phyloP scores from a whole-genome alignment of 2,329 filamentous ascomycete species.

The Sporothrix inflata region DNA sequence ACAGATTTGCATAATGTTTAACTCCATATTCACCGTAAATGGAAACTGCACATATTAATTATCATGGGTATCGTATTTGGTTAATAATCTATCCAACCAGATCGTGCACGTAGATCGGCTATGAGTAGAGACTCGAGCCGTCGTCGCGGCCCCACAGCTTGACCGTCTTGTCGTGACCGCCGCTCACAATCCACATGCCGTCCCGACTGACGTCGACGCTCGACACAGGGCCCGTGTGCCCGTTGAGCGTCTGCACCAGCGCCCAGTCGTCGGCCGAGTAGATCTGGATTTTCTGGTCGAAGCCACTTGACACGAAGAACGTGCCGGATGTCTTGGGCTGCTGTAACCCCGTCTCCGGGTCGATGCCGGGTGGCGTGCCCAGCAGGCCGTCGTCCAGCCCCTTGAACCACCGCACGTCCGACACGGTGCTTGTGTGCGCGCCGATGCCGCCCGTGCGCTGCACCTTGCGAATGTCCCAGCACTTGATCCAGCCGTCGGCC shows the following conservation, averaged over 20 bases:
- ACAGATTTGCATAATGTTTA: too few relatives aligned
- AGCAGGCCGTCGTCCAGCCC: conserved; percentile 75
- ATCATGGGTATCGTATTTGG: conserved; percentile 26
- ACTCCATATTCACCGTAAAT: neutral
- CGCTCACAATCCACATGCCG: conserved; percentile 90
- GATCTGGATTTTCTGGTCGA: conserved; percentile 93
- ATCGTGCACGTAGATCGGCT: neutral
- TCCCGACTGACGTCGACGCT: conserved; percentile 87
- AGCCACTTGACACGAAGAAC: conserved; percentile 87
- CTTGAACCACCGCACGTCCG: conserved; percentile 92
- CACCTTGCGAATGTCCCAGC: conserved; percentile 95
- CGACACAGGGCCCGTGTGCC: conserved; percentile 89
- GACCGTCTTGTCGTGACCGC: conserved; percentile 90
- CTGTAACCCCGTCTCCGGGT: conserved; percentile 64
- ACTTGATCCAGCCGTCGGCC: conserved; percentile 94
- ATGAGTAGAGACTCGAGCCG: conserved; percentile 44
- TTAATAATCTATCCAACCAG: neutral
- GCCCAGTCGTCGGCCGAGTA: conserved; percentile 98
- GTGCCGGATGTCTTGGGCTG: conserved; percentile 84
- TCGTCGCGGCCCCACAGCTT: conserved; percentile 95
- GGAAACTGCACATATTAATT: neutral
- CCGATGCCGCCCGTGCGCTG: conserved; percentile 81
- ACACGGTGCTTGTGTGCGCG: conserved; percentile 88
- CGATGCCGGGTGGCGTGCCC: conserved; percentile 61
- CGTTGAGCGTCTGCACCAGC: conserved; percentile 81